These are phyloP conservation scores for Amylostereum chailletii DNA, from an alignment of 1,284 basidiomycete genomes.

Conservation along the genomic window DNA sequence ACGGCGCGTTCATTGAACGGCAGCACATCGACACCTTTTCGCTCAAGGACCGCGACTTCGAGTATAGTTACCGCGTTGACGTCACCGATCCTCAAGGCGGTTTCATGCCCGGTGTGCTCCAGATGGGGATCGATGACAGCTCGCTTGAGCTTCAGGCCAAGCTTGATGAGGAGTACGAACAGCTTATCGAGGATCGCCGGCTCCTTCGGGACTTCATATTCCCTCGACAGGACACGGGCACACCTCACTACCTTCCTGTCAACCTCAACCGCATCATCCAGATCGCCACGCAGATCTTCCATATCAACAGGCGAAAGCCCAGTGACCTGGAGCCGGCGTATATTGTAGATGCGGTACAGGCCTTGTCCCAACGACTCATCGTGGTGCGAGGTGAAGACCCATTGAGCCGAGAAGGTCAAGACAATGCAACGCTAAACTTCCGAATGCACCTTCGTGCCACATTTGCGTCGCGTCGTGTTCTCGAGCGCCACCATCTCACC, in stretches of 20 bases:
- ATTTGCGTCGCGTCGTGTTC: conserved; percentile 74
- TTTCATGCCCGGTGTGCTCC: conserved; percentile 75
- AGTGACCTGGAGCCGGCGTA: conserved; percentile 88
- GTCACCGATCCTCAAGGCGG: conserved; percentile 76
- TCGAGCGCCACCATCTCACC: conserved; percentile 83
- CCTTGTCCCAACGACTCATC: conserved; percentile 63
- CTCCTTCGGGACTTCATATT: conserved; percentile 81
- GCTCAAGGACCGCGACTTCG: conserved; percentile 79
- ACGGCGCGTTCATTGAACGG: conserved; percentile 94
- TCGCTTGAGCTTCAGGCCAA: conserved; percentile 85
- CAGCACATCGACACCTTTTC: conserved; percentile 89
- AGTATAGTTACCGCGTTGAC: conserved; percentile 88
- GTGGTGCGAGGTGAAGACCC: conserved; percentile 84
- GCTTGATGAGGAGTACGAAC: conserved; percentile 83
- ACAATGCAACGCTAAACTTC: conserved; percentile 90
- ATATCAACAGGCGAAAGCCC: conserved; percentile 89
- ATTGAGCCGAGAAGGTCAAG: conserved; percentile 71
- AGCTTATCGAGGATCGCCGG: conserved; percentile 70
- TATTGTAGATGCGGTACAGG: conserved; percentile 75
- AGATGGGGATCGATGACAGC: conserved; percentile 90
- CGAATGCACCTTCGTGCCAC: conserved; percentile 88
- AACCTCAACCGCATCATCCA: conserved; percentile 93
- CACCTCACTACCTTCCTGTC: conserved; percentile 81
- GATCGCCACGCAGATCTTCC: conserved; percentile 96
- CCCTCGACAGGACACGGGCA: conserved; percentile 65